These are phyloP conservation scores for Colletotrichum acutatum DNA, from an alignment of 2,329 filamentous ascomycete species.

Conservation along the genomic window DNA sequence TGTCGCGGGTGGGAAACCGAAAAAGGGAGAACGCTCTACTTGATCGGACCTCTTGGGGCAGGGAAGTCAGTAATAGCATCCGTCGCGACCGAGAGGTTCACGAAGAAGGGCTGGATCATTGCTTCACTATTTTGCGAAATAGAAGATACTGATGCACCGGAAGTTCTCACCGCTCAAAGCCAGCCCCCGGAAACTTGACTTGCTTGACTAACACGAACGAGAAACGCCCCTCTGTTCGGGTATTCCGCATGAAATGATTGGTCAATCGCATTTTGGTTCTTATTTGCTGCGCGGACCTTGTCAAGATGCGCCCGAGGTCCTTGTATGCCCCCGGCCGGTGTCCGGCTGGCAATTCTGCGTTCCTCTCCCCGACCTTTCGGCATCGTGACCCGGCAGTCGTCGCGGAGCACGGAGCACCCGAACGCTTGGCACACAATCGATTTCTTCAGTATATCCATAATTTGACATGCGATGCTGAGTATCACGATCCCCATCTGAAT, in stretches of 20 bases:
- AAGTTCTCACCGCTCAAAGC: neutral
- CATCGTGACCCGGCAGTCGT: neutral
- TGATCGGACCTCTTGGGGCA: no score
- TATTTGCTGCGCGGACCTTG: neutral
- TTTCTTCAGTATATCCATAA: no score
- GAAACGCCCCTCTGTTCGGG: neutral
- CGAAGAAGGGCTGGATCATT: no score
- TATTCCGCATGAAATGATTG: neutral
- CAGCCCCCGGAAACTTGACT: conserved; percentile 13
- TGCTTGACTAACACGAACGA: neutral
- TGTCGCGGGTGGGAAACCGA: no score
- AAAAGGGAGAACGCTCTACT: no score
- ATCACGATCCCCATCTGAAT: neutral
- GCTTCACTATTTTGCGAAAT: no score
- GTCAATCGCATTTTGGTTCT: neutral
- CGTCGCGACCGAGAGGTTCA: neutral
- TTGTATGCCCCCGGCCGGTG: neutral
- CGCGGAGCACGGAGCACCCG: neutral
- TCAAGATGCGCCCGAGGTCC: neutral
- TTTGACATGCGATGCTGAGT: no score
- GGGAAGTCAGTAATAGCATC: neutral
- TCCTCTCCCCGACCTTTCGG: neutral
- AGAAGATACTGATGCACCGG: no score
- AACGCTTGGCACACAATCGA: neutral
- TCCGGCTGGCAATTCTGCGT: neutral